These are phyloP conservation scores for Fusarium sp. DNA, from an alignment of 2,329 filamentous ascomycete genomes.

Conservation along the genomic window DNA sequence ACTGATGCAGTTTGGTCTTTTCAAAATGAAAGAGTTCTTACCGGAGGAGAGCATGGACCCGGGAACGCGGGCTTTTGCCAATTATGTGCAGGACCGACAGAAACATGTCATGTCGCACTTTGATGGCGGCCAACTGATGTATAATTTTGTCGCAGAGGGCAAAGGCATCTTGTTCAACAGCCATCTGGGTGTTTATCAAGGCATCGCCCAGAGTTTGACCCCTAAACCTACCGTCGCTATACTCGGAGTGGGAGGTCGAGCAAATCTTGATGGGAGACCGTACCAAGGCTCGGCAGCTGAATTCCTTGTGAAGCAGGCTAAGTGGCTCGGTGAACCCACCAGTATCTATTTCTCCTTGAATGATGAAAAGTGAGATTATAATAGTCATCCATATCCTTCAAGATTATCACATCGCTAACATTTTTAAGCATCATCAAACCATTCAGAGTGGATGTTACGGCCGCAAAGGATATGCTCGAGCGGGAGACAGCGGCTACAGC, in stretches of 20 bases:
- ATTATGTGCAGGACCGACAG: not conserved
- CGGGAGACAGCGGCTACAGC: not conserved
- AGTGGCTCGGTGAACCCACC: not conserved
- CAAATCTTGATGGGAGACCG: not conserved
- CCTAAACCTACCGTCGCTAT: not conserved
- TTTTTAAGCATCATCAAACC: not conserved
- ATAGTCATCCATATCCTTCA: fast-evolving
- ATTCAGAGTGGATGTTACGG: not conserved
- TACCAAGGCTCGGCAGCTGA: not conserved
- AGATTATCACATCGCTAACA: not conserved
- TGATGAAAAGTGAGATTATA: not conserved
- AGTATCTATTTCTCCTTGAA: not conserved
- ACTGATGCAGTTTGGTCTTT: not conserved
- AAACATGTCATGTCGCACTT: not conserved
- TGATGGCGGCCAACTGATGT: not conserved
- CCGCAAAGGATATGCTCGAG: not conserved
- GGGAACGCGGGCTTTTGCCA: not conserved
- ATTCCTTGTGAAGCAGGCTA: not conserved
- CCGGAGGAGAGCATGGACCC: not conserved
- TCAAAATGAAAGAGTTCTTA: not conserved
- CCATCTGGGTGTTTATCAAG: not conserved
- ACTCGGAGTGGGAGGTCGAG: not conserved
- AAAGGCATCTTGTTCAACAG: not conserved
- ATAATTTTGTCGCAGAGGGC: not conserved
- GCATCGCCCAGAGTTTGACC: not conserved